Conservation (phyloP, 176 grass and related monocot species). For the Aegilops umbellulata region DNA sequence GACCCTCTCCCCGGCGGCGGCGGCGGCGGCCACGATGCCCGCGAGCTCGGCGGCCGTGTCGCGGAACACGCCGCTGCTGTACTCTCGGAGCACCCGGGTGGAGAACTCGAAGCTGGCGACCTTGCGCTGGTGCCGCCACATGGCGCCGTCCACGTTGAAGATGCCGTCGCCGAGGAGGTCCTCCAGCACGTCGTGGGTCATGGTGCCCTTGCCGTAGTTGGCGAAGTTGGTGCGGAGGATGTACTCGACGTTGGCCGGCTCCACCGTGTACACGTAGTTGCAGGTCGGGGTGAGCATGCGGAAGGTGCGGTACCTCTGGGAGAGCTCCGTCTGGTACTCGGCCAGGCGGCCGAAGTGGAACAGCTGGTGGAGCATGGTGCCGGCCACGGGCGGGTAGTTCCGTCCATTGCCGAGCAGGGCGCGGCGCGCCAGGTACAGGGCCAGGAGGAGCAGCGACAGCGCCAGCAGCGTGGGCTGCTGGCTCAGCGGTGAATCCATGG, state of each 20-base stretch:
- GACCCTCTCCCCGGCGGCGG: conserved; percentile 8
- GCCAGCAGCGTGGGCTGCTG: neutral
- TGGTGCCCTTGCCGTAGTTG: conserved; percentile 76
- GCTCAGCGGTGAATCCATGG: conserved; percentile 23
- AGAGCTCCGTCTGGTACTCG: conserved; percentile 54
- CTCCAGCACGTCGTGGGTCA: conserved; percentile 23
- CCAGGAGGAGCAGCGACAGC: neutral
- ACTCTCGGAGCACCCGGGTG: conserved; percentile 59
- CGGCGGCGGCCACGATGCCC: conserved; percentile 34
- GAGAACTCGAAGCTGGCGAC: conserved; percentile 74
- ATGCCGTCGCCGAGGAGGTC: conserved; percentile 87
- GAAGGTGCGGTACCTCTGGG: conserved; percentile 59
- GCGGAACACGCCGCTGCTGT: conserved; percentile 69
- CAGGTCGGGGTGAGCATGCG: conserved; percentile 52
- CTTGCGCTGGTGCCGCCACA: conserved; percentile 84
- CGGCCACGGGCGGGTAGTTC: conserved; percentile 54
- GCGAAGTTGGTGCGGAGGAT: conserved; percentile 84
- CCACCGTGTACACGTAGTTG: conserved; percentile 72
- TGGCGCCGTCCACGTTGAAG: conserved; percentile 70
- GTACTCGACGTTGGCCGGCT: conserved; percentile 66
- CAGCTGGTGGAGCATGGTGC: conserved; percentile 60
- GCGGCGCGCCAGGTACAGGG: conserved; percentile 17
- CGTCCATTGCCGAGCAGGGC: conserved; percentile 2
- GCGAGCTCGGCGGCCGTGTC: conserved; percentile 53
- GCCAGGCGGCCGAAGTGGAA: conserved; percentile 45